These are phyloP conservation scores for Vigna unguiculata DNA, from an alignment of 306 rosid genomes.

Conservation along the genomic window DNA sequence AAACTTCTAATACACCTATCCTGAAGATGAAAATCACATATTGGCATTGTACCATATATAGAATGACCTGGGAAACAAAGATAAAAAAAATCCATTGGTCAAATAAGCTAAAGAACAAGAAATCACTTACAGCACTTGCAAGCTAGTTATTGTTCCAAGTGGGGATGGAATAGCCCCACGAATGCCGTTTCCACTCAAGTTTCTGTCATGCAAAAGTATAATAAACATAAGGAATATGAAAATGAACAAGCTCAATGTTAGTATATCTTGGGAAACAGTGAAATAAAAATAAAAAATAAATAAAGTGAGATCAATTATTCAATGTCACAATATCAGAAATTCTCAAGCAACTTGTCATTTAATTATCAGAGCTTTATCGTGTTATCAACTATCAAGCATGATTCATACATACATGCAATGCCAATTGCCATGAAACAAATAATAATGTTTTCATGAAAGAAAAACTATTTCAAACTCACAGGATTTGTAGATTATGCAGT, in stretches of 20 bases:
- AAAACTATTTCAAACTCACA: slow-evolving; percentile 63
- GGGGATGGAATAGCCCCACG: slow-evolving; percentile 82
- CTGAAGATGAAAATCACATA: slow-evolving; percentile 19
- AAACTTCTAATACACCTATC: slow-evolving; percentile 9
- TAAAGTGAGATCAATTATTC: slow-evolving; percentile 3
- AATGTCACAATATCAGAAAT: slow-evolving; percentile 20
- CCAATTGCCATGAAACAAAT: not conserved
- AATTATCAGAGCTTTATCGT: slow-evolving; percentile 7
- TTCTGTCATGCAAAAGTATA: slow-evolving; percentile 56
- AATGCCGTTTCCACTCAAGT: slow-evolving; percentile 88
- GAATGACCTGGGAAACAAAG: slow-evolving; percentile 13
- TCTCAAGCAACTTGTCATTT: slow-evolving; percentile 17
- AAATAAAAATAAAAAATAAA: not conserved
- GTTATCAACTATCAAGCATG: slow-evolving; percentile 13
- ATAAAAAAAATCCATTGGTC: slow-evolving; percentile 12
- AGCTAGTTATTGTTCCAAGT: slow-evolving; percentile 71
- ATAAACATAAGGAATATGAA: slow-evolving; percentile 48
- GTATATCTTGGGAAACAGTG: slow-evolving; percentile 21
- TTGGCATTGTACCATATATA: slow-evolving; percentile 22
- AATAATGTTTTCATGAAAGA: slow-evolving; percentile 27
- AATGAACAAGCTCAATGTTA: slow-evolving; percentile 10
- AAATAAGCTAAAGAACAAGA: slow-evolving; percentile 26
- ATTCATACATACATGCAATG: slow-evolving; percentile 28
- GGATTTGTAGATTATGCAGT: slow-evolving; percentile 73
- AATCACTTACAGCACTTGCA: slow-evolving; percentile 82